Evolutionary conservation across 805 yeast genomes (phyloP).

Genomic region (Blastobotrys muscicola): DNA sequence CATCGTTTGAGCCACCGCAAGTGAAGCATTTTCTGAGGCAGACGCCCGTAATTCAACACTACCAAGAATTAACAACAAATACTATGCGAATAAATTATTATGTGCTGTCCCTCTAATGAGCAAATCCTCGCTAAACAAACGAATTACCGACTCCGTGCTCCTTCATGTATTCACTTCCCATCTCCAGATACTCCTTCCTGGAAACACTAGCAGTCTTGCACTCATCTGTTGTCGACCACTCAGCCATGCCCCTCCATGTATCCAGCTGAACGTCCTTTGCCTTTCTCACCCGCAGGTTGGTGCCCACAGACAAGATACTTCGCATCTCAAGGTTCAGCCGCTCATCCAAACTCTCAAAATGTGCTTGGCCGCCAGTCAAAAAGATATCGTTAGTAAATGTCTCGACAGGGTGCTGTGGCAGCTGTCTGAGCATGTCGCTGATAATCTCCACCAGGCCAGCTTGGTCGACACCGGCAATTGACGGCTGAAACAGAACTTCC

Average conservation of each 20-base stretch:
- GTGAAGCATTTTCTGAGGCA: too few relatives aligned
- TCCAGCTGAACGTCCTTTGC: slow-evolving; percentile 68
- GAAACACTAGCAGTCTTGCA: slow-evolving; percentile 45
- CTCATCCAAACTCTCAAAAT: slow-evolving; percentile 52
- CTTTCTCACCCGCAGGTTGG: slow-evolving; percentile 47
- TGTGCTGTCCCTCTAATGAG: background rate
- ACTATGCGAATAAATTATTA: background rate
- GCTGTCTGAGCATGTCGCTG: slow-evolving; percentile 52
- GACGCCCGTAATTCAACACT: too few relatives aligned
- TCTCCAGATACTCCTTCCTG: slow-evolving; percentile 70
- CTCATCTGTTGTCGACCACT: slow-evolving; percentile 51
- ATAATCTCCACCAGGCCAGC: slow-evolving; percentile 82
- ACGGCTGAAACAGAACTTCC: slow-evolving; percentile 85
- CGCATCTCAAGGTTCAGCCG: slow-evolving; percentile 65
- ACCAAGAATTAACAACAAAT: too few relatives aligned
- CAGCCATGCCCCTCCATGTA: slow-evolving; percentile 92
- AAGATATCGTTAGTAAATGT: slow-evolving; percentile 48
- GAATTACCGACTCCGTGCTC: slow-evolving; percentile 74
- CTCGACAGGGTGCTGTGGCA: slow-evolving; percentile 37
- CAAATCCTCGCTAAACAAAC: slow-evolving; percentile 5
- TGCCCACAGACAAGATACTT: slow-evolving; percentile 58
- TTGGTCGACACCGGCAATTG: slow-evolving; percentile 90
- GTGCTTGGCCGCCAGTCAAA: slow-evolving; percentile 78
- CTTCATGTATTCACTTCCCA: slow-evolving; percentile 80
- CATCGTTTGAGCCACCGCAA: too few relatives aligned